Base-by-base conservation (phyloP, 306 rosid genomes). In the apple (Malus domestica) region DNA sequence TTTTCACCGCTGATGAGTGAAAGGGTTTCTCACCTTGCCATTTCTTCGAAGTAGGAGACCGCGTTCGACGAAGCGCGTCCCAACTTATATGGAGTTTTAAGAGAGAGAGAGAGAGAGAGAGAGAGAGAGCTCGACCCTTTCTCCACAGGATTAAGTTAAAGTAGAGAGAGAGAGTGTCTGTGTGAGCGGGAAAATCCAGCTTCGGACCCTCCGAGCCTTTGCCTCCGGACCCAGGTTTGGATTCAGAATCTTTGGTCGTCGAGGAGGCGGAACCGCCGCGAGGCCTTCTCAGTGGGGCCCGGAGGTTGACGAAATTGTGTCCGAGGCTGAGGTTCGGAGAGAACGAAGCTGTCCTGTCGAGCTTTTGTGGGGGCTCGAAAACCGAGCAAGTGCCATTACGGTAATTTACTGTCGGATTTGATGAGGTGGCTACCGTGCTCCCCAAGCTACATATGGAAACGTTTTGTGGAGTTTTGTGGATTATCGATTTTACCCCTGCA, bases 111-210 rank as follows among this genome's bases (percentile, higher is more conserved):
- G 67, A 27, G 0, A 10, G 66, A 54, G 70, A 54, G 67, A 79
- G 60, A 15, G 15, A 25, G 25, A 13, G 29, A 78, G 76, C 71
- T 32, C 46, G 4, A 6, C 59, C 54, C 32, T 29, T 78, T 71
- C 85, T 76, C 67, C 77, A 79, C 75, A 46, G 40, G 75, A 70
- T 15, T 68, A 76, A 83, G 87, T 54, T 65, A 67, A 77, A 70
- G 49, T 14, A 15, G 67, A 42, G 66, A n/a, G 78, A 2, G 78
- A 69, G 76, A 7, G 57, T 8, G 57, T 8, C 3, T 70, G 76
- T 29, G 72, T 61, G 90, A 84, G 98, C 93, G 98, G 98, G 95
- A 93, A 93, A 79, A 73, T 65, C 76, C 70, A 42, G 67, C 73
- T 57, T 8, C 32, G 70, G 71, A 38, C 10, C 35, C 51, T 73